These are phyloP conservation scores for Pythium apleroticum DNA, from an alignment of 352 stramenopile species.

Conservation along the genomic window DNA sequence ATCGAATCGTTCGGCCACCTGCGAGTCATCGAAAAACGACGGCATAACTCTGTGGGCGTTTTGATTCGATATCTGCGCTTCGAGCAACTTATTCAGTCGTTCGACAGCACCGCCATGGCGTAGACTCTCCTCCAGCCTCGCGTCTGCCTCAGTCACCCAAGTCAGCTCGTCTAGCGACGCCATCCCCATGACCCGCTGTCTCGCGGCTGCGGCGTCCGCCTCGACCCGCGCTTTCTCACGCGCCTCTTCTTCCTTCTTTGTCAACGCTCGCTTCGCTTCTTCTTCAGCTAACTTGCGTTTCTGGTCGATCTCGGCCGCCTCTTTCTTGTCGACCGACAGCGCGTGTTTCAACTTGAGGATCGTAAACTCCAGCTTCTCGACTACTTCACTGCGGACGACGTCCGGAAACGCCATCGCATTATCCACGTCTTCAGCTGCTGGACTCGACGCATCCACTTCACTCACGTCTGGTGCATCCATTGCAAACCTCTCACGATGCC, in stretches of 20 bases:
- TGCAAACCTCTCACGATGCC: constrained; percentile 28
- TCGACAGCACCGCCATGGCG: background rate
- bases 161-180: constrained; percentile 45
- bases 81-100: constrained; percentile 1
- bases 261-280: constrained; percentile 28
- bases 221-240: constrained; percentile 28
- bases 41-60: background rate
- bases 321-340: constrained; percentile 49
- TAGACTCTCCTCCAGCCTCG: constrained; percentile 8
- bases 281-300: background rate
- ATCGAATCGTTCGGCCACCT: constrained; percentile 16
- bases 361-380: constrained; percentile 64
- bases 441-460: background rate
- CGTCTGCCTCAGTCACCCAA: constrained; percentile 35
- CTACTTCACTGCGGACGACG: constrained; percentile 43
- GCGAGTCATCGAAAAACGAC: constrained; percentile 15
- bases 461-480: background rate
- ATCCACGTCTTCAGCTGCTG: background rate
- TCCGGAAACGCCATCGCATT: constrained; percentile 27
- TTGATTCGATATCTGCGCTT: background rate
- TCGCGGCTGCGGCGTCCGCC: constrained; percentile 35
- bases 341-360: constrained; percentile 64
- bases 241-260: constrained; percentile 27
- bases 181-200: constrained; percentile 51
- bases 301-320: constrained; percentile 21